These are phyloP conservation scores for Ajuga reptans DNA, from an alignment of 305 asterid species.

Conservation along the genomic window DNA sequence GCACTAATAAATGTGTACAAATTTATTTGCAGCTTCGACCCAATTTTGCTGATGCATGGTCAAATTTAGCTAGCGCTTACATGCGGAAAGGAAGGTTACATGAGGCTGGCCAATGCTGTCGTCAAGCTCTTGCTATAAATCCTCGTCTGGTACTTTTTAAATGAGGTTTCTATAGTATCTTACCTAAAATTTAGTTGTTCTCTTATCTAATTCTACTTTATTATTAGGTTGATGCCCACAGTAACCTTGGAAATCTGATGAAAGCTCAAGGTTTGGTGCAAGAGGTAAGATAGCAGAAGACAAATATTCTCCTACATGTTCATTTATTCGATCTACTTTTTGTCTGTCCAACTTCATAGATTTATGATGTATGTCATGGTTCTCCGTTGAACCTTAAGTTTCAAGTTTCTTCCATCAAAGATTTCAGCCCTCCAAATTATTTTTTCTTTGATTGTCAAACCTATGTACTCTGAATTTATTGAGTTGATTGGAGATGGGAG, in stretches of 20 bases:
- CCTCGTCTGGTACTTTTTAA: conserved; percentile 52
- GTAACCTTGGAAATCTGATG: conserved; percentile 97
- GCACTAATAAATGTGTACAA: conserved; percentile 15
- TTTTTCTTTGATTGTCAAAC: neutral
- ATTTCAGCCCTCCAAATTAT: neutral
- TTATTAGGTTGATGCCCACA: conserved; percentile 92
- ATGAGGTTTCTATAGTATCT: neutral
- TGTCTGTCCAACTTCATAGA: neutral
- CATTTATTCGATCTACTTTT: neutral
- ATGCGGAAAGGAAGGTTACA: conserved; percentile 74
- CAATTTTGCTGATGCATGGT: conserved; percentile 93
- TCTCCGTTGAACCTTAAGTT: neutral
- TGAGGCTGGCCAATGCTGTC: conserved; percentile 89
- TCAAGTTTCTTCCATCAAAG: neutral
- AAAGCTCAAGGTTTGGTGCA: conserved; percentile 92
- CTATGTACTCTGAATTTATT: neutral
- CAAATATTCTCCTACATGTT: neutral
- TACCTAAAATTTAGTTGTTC: neutral
- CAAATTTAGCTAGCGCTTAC: conserved; percentile 87
- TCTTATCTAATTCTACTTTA: conserved; percentile 17
- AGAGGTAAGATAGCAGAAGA: conserved; percentile 52
- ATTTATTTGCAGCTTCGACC: conserved; percentile 70
- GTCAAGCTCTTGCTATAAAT: conserved; percentile 83
- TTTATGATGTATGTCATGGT: neutral
- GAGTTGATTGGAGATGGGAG: neutral